A percentile compares a stretch with the other conserved stretches of the same genome.
phyloP scores from a whole-genome alignment of 768 basidiomycete species.

The Mycena capillaripes region DNA sequence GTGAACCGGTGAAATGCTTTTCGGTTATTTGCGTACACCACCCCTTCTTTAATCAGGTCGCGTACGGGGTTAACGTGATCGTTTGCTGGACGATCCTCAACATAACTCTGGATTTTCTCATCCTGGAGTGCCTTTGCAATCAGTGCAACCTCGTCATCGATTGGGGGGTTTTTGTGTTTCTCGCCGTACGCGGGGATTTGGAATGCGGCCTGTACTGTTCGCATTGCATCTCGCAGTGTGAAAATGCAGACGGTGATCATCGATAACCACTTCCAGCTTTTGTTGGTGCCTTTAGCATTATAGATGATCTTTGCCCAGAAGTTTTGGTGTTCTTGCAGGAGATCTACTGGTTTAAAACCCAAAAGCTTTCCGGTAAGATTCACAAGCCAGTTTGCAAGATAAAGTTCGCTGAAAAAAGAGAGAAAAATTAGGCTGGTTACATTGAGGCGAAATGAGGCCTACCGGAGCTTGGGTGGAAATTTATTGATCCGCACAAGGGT shows the following conservation, averaged over 20 bases:
- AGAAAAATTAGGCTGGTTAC: not conserved
- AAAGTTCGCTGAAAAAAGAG: constrained; percentile 17
- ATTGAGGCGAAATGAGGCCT: not conserved
- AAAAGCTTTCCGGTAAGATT: constrained; percentile 8
- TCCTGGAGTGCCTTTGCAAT: not conserved
- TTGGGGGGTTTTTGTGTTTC: not conserved
- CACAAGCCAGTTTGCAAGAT: constrained; percentile 32
- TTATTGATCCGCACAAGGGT: constrained; percentile 1
- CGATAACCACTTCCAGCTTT: constrained; percentile 33
- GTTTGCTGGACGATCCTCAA: constrained; percentile 1
- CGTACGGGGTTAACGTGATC: constrained; percentile 10
- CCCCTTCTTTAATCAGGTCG: constrained; percentile 26
- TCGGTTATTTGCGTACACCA: constrained; percentile 18
- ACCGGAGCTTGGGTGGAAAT: not conserved
- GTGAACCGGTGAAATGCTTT: constrained; percentile 19
- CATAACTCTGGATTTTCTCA: constrained; percentile 24
- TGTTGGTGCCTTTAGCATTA: constrained; percentile 20
- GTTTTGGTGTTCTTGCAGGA: constrained; percentile 18
- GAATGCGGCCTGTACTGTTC: constrained; percentile 9
- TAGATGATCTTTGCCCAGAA: constrained; percentile 33
- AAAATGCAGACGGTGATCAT: constrained; percentile 35
- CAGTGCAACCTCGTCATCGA: not conserved
- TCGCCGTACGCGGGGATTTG: constrained; percentile 22
- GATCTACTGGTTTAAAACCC: constrained; percentile 32
- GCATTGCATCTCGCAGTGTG: constrained; percentile 26